A percentile compares a stretch with the other conserved stretches of the same genome.
phyloP scores from a whole-genome alignment of 2,329 filamentous ascomycete genomes.

The Monosporascus sp. region DNA sequence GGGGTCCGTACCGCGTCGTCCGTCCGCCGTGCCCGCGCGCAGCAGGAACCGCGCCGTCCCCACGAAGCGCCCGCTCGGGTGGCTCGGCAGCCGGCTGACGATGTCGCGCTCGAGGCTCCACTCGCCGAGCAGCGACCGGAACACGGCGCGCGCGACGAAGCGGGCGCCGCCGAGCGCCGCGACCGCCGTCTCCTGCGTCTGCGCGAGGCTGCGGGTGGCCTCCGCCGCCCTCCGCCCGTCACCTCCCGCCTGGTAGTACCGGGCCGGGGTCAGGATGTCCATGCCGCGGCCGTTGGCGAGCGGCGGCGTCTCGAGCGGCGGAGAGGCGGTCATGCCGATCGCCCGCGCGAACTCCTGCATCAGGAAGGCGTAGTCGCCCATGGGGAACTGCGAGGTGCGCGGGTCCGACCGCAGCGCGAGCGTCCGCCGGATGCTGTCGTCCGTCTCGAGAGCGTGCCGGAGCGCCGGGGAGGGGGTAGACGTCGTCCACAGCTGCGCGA shows the following conservation, averaged over 20 bases:
- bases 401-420: slow-evolving; percentile 46
- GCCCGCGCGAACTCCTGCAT: slow-evolving; percentile 65
- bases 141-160: slow-evolving; percentile 62
- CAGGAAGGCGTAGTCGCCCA: slow-evolving; percentile 74
- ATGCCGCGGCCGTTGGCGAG: slow-evolving; percentile 40
- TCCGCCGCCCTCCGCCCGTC: slow-evolving; percentile 33
- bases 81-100: slow-evolving; percentile 45
- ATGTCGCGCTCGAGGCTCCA: slow-evolving; percentile 62
- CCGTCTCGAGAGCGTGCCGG: slow-evolving; percentile 34
- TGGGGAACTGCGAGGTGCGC: slow-evolving; percentile 66
- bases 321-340: slow-evolving; percentile 44
- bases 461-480: slow-evolving; percentile 24
- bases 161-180: slow-evolving; percentile 37
- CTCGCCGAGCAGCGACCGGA: slow-evolving; percentile 62
- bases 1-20: slow-evolving; percentile 24
- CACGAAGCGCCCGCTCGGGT: slow-evolving; percentile 59
- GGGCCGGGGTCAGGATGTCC: slow-evolving; percentile 51
- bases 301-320: slow-evolving; percentile 30
- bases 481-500: slow-evolving; percentile 55
- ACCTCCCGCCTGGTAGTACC: slow-evolving; percentile 40
- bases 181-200: slow-evolving; percentile 38
- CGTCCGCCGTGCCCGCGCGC: slow-evolving; percentile 52
- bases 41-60: slow-evolving; percentile 63
- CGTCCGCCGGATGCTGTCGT: slow-evolving; percentile 41
- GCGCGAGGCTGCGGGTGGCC: slow-evolving; percentile 37